phyloP scores from a whole-genome alignment of 345 rosid genomes.

The Moricandia arvensis region DNA sequence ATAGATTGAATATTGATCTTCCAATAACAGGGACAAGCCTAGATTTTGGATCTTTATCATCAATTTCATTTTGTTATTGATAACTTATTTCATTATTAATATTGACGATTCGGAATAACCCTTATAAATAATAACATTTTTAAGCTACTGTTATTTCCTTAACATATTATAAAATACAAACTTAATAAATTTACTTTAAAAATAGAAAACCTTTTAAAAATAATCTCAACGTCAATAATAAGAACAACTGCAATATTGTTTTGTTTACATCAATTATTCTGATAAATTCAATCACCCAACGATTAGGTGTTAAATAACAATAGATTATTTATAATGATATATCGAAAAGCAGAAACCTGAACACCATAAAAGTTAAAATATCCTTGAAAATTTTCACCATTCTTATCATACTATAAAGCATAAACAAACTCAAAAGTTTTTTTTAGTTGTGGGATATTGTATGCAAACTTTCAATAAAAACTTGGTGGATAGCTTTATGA shows the following conservation, averaged over 20 bases:
- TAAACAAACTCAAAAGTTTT: not conserved
- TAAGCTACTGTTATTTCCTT: too few species aligned
- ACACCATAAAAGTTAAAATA: not conserved
- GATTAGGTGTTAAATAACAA: not conserved
- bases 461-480: slow-evolving; percentile 1
- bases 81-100: too few species aligned
- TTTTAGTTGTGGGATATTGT: not conserved
- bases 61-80: too few species aligned
- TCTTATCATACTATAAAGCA: not conserved
- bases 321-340: not conserved
- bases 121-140: too few species aligned
- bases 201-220: not conserved
- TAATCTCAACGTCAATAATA: too few species aligned
- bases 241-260: not conserved
- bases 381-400: not conserved
- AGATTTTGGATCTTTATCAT: too few species aligned
- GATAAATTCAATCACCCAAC: not conserved
- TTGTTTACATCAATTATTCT: not conserved
- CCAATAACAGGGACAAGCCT: too few species aligned
- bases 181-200: too few species aligned
- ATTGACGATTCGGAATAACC: too few species aligned
- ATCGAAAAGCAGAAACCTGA: not conserved
- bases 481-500: slow-evolving; percentile 8
- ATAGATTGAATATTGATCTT: too few species aligned
- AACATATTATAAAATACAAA: too few species aligned